A percentile compares a stretch with the other conserved stretches of the same genome.
These are phyloP conservation scores for Rubia tinctorum DNA, from an alignment of 305 asterid species.

Conservation along the genomic window DNA sequence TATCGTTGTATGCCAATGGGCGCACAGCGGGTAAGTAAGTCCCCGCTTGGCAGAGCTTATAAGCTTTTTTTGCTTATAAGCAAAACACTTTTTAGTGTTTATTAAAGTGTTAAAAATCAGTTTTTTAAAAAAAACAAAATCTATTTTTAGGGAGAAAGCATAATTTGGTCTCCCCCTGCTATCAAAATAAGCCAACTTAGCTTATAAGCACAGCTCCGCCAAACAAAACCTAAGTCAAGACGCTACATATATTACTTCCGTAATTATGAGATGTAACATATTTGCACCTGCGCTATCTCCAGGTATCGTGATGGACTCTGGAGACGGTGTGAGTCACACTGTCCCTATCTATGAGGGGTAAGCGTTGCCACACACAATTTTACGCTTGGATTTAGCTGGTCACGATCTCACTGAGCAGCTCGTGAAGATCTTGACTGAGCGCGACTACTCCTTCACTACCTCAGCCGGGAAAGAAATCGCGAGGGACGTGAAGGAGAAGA, in stretches of 20 bases:
- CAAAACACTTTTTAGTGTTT: no score
- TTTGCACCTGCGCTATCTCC: background rate
- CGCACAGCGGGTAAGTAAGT: slow-evolving; percentile 50
- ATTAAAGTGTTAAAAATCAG: no score
- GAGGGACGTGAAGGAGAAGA: slow-evolving; percentile 39
- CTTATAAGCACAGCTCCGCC: no score
- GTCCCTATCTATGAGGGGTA: slow-evolving; percentile 41
- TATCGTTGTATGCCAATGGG: slow-evolving; percentile 53
- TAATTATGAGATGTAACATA: background rate
- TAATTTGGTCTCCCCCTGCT: no score
- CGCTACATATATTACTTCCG: background rate
- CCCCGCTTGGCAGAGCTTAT: no score
- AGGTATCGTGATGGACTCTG: slow-evolving; percentile 40
- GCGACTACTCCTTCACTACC: slow-evolving; percentile 36
- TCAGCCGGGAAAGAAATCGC: slow-evolving; percentile 36
- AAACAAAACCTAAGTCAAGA: no score
- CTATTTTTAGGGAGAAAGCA: no score
- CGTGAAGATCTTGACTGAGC: slow-evolving; percentile 36
- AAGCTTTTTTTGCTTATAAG: no score
- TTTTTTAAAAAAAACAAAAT: no score
- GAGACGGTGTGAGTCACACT: slow-evolving; percentile 41
- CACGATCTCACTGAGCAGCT: slow-evolving; percentile 35
- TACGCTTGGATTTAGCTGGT: slow-evolving; percentile 38
- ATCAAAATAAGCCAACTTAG: no score
- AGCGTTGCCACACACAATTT: slow-evolving; percentile 35